Evolutionary conservation across 108 stramenopile genomes (phyloP).

Genomic region (Nitzschia palea): DNA sequence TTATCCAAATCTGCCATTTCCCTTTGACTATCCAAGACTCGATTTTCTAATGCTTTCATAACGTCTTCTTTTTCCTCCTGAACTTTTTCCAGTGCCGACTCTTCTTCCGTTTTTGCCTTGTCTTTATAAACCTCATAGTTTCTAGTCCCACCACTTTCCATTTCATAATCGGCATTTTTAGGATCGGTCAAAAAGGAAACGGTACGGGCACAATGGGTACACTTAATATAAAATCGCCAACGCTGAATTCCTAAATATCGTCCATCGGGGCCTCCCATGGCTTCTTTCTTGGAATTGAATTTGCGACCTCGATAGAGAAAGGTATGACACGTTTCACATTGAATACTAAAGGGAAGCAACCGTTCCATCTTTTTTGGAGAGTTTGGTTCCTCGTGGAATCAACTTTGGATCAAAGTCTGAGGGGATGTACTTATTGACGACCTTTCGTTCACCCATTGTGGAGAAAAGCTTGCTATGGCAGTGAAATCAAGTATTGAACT

Average conservation of each 20-base stretch:
- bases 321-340: conserved; percentile 90
- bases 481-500: no score
- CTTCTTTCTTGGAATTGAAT: conserved; percentile 95
- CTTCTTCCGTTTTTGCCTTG: conserved; percentile 68
- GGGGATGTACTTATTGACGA: conserved; percentile 97
- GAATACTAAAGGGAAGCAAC: conserved; percentile 96
- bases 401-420: conserved; percentile 95
- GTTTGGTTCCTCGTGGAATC: conserved; percentile 84
- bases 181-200: conserved; percentile 96
- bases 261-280: conserved; percentile 84
- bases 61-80: conserved; percentile 87
- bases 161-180: conserved; percentile 95
- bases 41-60: conserved; percentile 95
- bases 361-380: conserved; percentile 74
- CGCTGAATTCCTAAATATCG: conserved; percentile 94
- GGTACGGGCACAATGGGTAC: conserved; percentile 83
- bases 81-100: conserved; percentile 47
- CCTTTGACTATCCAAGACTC: conserved; percentile 91
- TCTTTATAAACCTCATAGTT: conserved; percentile 96
- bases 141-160: conserved; percentile 92
- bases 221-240: conserved; percentile 95
- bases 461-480: no score
- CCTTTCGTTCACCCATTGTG: conserved; percentile 98
- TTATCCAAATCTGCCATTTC: conserved; percentile 96
- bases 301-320: conserved; percentile 96